phyloP scores from a whole-genome alignment of 2,329 filamentous ascomycete genomes.

The Chaetomiaceae sp. region DNA sequence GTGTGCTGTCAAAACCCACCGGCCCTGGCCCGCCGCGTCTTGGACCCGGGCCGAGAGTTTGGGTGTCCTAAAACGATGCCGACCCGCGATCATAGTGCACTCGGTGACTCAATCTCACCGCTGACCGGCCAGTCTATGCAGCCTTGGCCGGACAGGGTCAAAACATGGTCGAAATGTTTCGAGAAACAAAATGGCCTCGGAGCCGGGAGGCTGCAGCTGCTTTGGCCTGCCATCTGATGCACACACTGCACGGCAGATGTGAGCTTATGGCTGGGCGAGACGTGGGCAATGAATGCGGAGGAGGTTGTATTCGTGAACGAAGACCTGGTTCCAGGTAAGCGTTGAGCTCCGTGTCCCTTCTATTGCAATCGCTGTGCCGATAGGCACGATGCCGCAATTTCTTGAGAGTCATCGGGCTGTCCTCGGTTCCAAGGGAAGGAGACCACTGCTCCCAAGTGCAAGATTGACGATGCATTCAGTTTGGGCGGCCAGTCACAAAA shows the following conservation, averaged over 20 bases:
- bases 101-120: constrained; percentile 6
- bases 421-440: background rate
- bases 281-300: background rate
- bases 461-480: too few species aligned
- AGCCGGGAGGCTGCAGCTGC: background rate
- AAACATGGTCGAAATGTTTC: constrained; percentile 20
- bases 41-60: constrained; percentile 3
- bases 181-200: constrained; percentile 18
- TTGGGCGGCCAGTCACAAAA: too few species aligned
- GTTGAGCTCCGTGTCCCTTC: too few species aligned
- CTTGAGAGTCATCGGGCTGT: too few species aligned
- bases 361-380: too few species aligned
- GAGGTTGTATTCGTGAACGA: too few species aligned
- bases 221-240: constrained; percentile 1
- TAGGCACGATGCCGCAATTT: too few species aligned
- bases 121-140: constrained; percentile 10
- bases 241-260: background rate
- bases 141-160: constrained; percentile 11
- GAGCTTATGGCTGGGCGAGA: background rate
- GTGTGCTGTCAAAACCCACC: background rate
- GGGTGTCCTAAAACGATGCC: constrained; percentile 6
- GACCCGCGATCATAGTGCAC: background rate
- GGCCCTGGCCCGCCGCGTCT: background rate
- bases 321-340: too few species aligned
- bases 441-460: too few species aligned